phyloP scores from a whole-genome alignment of 1,139 yeast genomes.

The Zygosaccharomyces pseudobailii region DNA sequence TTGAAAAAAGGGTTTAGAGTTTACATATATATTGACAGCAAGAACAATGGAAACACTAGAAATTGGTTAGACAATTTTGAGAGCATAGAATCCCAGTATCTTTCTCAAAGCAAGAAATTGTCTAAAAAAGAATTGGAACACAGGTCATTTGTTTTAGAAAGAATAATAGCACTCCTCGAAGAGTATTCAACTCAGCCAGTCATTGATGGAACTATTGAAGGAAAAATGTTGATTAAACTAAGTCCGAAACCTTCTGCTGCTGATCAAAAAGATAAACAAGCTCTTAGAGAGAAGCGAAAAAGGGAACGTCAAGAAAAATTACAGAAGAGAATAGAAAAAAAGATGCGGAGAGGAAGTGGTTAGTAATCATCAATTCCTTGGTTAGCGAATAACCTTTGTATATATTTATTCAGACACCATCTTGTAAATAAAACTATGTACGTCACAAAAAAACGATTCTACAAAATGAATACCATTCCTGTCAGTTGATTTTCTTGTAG shows the following conservation, averaged over 20 bases:
- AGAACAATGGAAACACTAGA: constrained; percentile 19
- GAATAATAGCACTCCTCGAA: constrained; percentile 34
- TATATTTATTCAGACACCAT: neutral
- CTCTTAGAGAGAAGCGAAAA: constrained; percentile 27
- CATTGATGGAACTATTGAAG: constrained; percentile 31
- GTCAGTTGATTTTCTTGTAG: constrained; percentile 15
- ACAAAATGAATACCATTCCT: constrained; percentile 16
- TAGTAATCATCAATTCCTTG: neutral
- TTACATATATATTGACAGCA: constrained; percentile 37
- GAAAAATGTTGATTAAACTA: constrained; percentile 29
- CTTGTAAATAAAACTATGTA: too few relatives aligned
- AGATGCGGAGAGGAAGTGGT: constrained; percentile 13
- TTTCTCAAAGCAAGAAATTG: constrained; percentile 14
- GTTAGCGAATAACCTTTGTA: neutral
- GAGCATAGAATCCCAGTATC: constrained; percentile 2
- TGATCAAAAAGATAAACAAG: constrained; percentile 19
- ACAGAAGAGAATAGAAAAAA: constrained; percentile 22
- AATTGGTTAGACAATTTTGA: constrained; percentile 28
- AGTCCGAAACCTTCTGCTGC: constrained; percentile 24
- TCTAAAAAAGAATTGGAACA: constrained; percentile 23
- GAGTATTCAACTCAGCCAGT: constrained; percentile 33
- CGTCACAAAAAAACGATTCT: neutral
- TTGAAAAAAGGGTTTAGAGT: constrained; percentile 39
- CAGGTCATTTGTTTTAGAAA: constrained; percentile 29
- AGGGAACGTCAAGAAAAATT: constrained; percentile 28